Conservation (phyloP, 768 basidiomycete species). For the Tylopilus subfusipes region DNA sequence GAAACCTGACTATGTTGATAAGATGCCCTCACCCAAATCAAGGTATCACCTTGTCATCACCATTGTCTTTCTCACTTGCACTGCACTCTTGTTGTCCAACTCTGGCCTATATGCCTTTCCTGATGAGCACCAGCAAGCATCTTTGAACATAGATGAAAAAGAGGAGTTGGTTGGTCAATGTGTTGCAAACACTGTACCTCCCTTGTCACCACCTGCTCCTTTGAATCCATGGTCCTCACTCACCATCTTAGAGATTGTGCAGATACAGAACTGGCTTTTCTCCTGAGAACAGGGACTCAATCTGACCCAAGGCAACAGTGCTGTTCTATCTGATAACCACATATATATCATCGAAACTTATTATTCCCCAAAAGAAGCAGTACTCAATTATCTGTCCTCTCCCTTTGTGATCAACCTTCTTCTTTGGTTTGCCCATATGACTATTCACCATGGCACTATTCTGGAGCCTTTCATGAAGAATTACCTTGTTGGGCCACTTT, state of each 20-base stretch:
- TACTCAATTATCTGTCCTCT: slow-evolving; percentile 43
- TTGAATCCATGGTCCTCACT: slow-evolving; percentile 54
- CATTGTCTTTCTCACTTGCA: slow-evolving; percentile 12
- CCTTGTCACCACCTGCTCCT: slow-evolving; percentile 40
- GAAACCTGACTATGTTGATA: slow-evolving; percentile 5
- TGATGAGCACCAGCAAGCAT: not conserved
- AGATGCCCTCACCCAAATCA: slow-evolving; percentile 1
- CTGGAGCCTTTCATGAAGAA: slow-evolving; percentile 45
- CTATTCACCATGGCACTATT: slow-evolving; percentile 46
- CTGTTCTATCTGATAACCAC: slow-evolving; percentile 44
- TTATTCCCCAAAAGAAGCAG: slow-evolving; percentile 46
- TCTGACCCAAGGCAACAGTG: slow-evolving; percentile 37
- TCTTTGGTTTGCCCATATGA: slow-evolving; percentile 44
- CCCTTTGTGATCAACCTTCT: slow-evolving; percentile 30
- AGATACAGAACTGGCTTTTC: slow-evolving; percentile 46
- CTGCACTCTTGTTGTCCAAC: slow-evolving; percentile 12
- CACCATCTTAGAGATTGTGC: slow-evolving; percentile 39
- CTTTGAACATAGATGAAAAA: not conserved
- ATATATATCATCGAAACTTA: slow-evolving; percentile 49
- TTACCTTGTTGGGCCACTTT: slow-evolving; percentile 58
- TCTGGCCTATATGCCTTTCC: slow-evolving; percentile 1
- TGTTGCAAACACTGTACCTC: slow-evolving; percentile 26
- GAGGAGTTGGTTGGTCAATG: slow-evolving; percentile 33
- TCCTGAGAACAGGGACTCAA: slow-evolving; percentile 43
- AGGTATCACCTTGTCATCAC: slow-evolving; percentile 13